These are phyloP conservation scores for Euphorbia corollata DNA, from an alignment of 441 rosid genomes.

Conservation along the genomic window DNA sequence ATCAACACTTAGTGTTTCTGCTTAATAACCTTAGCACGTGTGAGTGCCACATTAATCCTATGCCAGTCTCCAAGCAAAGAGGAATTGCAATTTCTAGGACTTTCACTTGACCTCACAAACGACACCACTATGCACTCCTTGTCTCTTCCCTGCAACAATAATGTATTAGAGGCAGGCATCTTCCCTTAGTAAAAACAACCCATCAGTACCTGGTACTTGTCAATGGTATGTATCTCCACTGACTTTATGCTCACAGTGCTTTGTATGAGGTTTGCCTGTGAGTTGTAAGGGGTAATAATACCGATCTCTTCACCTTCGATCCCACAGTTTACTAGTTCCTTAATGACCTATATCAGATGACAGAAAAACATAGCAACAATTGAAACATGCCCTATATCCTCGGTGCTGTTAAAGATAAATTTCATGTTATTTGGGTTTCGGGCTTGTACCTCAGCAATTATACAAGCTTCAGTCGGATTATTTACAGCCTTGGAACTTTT, in stretches of 20 bases:
- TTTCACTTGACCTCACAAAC: slow-evolving; percentile 68
- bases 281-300: slow-evolving; percentile 89
- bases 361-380: slow-evolving; percentile 3
- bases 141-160: slow-evolving; percentile 70
- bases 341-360: slow-evolving; percentile 41
- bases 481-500: slow-evolving; percentile 64
- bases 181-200: background rate
- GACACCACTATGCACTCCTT: slow-evolving; percentile 87
- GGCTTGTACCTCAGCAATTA: slow-evolving; percentile 61
- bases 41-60: slow-evolving; percentile 87
- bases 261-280: slow-evolving; percentile 75
- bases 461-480: slow-evolving; percentile 77
- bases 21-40: slow-evolving; percentile 80
- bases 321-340: slow-evolving; percentile 53
- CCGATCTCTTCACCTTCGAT: slow-evolving; percentile 70
- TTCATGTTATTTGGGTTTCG: background rate
- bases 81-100: slow-evolving; percentile 45
- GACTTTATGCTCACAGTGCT: slow-evolving; percentile 31
- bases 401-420: background rate
- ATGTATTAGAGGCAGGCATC: background rate
- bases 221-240: slow-evolving; percentile 92
- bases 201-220: slow-evolving; percentile 76
- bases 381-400: background rate
- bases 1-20: background rate
- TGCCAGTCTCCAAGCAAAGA: slow-evolving; percentile 94